Percentiles rank a stretch among this genome's conserved stretches.
phyloP scores from a whole-genome alignment of 176 grass and related monocot species.

The Juncus effusus region DNA sequence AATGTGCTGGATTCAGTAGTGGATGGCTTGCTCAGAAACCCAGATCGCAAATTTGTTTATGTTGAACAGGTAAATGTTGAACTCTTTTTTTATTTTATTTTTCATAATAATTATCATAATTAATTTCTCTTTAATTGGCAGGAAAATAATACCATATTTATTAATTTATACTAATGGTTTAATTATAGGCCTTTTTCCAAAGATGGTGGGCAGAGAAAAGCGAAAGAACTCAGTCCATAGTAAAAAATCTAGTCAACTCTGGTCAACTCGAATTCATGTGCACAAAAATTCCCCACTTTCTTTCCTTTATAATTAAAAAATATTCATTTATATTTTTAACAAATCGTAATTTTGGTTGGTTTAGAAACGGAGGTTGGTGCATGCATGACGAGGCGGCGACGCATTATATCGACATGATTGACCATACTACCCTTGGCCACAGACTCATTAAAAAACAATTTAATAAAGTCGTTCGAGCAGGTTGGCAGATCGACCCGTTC shows the following conservation, averaged over 20 bases:
- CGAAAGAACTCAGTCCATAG: conserved; percentile 44
- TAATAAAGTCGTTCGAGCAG: conserved; percentile 71
- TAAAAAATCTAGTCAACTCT: conserved; percentile 59
- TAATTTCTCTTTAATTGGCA: not conserved
- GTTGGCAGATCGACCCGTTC: conserved; percentile 97
- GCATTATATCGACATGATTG: conserved; percentile 97
- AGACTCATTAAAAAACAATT: conserved; percentile 73
- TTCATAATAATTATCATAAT: conserved; percentile 8
- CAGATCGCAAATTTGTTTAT: conserved; percentile 64
- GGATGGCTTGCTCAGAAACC: conserved; percentile 52
- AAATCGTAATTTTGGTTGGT: conserved; percentile 15
- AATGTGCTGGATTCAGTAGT: conserved; percentile 87
- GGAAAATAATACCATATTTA: no score
- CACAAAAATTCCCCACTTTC: conserved; percentile 21
- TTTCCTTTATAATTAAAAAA: not conserved
- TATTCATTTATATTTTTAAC: conserved; percentile 18
- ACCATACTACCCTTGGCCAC: conserved; percentile 95
- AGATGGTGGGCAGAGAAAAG: conserved; percentile 92
- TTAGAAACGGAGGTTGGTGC: conserved; percentile 95
- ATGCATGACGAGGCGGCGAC: conserved; percentile 94
- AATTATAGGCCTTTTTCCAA: conserved; percentile 84
- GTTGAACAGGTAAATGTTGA: conserved; percentile 58
- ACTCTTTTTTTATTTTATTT: conserved; percentile 8
- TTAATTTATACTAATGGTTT: conserved; percentile 4
- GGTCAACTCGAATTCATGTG: conserved; percentile 92